Evolutionary conservation across 352 stramenopile genomes (phyloP).

Genomic region (Globisporangium uncinulatum): DNA sequence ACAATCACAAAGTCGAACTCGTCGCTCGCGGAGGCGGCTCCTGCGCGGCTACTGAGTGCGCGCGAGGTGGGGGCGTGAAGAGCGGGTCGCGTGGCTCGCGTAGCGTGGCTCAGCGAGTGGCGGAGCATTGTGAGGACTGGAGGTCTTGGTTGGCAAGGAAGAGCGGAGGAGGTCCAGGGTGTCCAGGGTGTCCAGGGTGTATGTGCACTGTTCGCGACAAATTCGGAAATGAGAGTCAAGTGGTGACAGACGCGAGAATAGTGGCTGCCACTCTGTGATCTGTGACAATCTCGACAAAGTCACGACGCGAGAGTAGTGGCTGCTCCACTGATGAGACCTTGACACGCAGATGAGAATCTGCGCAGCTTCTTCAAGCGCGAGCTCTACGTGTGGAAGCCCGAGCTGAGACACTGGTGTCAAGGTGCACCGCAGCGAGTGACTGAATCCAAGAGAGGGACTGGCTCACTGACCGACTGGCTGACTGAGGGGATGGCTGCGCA

Average conservation of each 20-base stretch:
- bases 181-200: too few relatives aligned
- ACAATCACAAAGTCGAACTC: slow-evolving; percentile 93
- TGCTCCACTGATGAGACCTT: too few relatives aligned
- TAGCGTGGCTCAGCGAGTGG: slow-evolving; percentile 14
- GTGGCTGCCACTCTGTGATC: not conserved
- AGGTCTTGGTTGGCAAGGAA: not conserved
- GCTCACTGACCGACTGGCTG: too few relatives aligned
- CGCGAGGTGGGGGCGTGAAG: slow-evolving; percentile 5
- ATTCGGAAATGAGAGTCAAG: not conserved
- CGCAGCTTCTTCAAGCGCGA: too few relatives aligned
- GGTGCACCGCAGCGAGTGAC: too few relatives aligned
- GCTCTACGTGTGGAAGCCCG: too few relatives aligned
- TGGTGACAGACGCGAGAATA: not conserved
- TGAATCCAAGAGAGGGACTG: too few relatives aligned
- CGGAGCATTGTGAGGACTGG: slow-evolving; percentile 13
- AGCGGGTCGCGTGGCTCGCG: not conserved
- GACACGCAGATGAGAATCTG: not conserved
- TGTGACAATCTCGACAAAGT: too few relatives aligned
- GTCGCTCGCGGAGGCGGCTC: slow-evolving; percentile 1
- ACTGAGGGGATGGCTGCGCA: slow-evolving; percentile 9
- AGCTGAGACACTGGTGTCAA: too few relatives aligned
- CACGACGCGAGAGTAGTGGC: too few relatives aligned
- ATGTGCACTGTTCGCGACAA: not conserved
- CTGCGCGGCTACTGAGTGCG: slow-evolving; percentile 16
- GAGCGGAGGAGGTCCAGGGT: too few relatives aligned